These are phyloP conservation scores for Neoconidiobolus thromboides DNA, from an alignment of 371 early-diverging fungal species.

Conservation along the genomic window DNA sequence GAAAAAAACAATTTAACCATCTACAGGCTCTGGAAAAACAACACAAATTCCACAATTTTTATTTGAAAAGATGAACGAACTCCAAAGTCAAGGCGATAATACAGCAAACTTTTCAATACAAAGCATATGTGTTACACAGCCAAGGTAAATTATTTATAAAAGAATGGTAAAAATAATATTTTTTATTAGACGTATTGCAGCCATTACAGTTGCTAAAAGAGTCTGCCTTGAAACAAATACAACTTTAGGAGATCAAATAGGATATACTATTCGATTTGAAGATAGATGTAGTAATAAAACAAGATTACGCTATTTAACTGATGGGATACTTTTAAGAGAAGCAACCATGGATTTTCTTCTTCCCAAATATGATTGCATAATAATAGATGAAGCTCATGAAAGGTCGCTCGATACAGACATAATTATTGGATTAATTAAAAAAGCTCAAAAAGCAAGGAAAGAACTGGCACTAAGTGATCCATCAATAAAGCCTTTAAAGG, in stretches of 20 bases:
- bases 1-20: neutral
- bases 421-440: conserved; percentile 63
- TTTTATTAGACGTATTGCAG: conserved; percentile 57
- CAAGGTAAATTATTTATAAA: conserved; percentile 21
- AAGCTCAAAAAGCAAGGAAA: conserved; percentile 22
- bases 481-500: neutral
- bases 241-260: conserved; percentile 47
- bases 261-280: conserved; percentile 81
- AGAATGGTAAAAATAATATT: neutral
- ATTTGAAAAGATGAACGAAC: conserved; percentile 19
- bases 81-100: neutral
- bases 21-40: conserved; percentile 69
- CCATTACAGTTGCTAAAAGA: conserved; percentile 69
- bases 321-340: conserved; percentile 75
- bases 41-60: conserved; percentile 86
- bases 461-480: neutral
- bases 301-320: conserved; percentile 70
- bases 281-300: conserved; percentile 38
- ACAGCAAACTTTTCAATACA: neutral
- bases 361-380: conserved; percentile 44
- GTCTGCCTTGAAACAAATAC: conserved; percentile 54
- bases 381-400: conserved; percentile 94
- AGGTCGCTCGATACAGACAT: conserved; percentile 85
- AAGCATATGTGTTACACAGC: conserved; percentile 50
- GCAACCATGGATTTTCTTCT: conserved; percentile 38